Evolutionary conservation across 164 flowering plant genomes (phyloP), one percentile per base, ranked within the genome.

Genomic region (Santalum album): DNA sequence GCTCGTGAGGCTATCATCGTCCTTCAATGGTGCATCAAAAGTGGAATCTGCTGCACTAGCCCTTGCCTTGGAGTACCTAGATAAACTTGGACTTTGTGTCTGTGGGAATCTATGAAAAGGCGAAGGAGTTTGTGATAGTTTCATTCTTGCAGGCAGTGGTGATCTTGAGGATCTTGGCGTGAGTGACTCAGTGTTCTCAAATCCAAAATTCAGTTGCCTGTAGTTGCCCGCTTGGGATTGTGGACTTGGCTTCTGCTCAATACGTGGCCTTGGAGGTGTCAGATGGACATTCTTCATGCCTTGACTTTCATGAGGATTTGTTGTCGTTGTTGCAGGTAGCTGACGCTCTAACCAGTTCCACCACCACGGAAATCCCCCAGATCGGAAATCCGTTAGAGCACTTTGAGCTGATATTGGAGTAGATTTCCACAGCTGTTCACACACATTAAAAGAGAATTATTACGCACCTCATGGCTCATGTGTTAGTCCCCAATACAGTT

Each of bases 261-360:
- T 51, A 21, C 27, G 59, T 47, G 75, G 67, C 62, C 71, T 76
- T 46, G 81, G 58, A 29, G 88, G 83, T 24, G 87, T 78, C 1
- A 62, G 55, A 12, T 57, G 68, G 21, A 60, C 57, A 46, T 11
- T 75, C 69, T 76, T 88, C 17, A 47, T 1, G 16, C 73, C 12
- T 51, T 71, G 68, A 64, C 39, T 71, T 50, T 75, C 73, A 6
- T 72, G 53, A 40, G 65, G 24, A 27, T 64, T 59, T 14, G 72
- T 15, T 0, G 78, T 61, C 56, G 84, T 59, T 14, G 72, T 15
- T 0, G 78, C 61, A 58, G 84, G 78, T 3, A 70, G 63, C 47
- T 76, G 87, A 12, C 80, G 77, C 19, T 92, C 94, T 43, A 92
- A 42, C 94, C 96, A 86, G 72, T 72, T 92, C 96, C 96, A 86